Evolutionary conservation across 345 rosid species (phyloP), one percentile per base, ranked within the genome.

Genomic region (Eutrema japonicum): DNA sequence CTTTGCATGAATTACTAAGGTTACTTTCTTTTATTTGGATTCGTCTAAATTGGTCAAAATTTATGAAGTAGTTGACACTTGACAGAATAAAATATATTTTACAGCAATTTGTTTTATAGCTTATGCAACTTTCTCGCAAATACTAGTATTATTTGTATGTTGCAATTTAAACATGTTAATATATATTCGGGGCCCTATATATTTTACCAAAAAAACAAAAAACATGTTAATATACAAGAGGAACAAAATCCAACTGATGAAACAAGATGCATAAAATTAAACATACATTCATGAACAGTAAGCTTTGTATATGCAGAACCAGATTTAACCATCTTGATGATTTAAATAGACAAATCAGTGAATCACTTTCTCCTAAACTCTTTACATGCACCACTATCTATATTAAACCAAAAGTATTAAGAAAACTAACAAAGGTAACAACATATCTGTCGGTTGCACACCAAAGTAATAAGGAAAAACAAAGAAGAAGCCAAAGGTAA

Each of bases 361-460:
- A 48, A 47, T 47, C 55, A 36, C 18, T 10, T 38, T 60, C 18
- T 48, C 47, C 3, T 10, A 14, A 49, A 27, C 14, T 27, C 5
- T 4, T 59, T 14, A 47, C 27, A 36, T 26, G 56, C 16, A 6
- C 8, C 4, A 47, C 29, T 47, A 29, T 43, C 4, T 27, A 29
- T 41, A 27, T 13, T n/a, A 62, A 46, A 45, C 32, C 68, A 18
- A 45, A 46, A 46, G n/a, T 10, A 48, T 26, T 37, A 47, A n/a
- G 10, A 58, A 58, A 27, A 32, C 1, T 30, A 16, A n/a, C 26
- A 13, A 56, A 61, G 66, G 45, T 72, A 43, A 22, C 42, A 43
- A 22, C 42, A 43, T 63, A 66, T 73, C 57, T 63, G 71, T 73
- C 57, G 33, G 49, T 35, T 63, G 46, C 57, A 65, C 58, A 36